Percentiles rank a stretch among this genome's conserved stretches.
Evolutionary conservation across 768 basidiomycete genomes (phyloP).

Genomic region (Galerina marginata): DNA sequence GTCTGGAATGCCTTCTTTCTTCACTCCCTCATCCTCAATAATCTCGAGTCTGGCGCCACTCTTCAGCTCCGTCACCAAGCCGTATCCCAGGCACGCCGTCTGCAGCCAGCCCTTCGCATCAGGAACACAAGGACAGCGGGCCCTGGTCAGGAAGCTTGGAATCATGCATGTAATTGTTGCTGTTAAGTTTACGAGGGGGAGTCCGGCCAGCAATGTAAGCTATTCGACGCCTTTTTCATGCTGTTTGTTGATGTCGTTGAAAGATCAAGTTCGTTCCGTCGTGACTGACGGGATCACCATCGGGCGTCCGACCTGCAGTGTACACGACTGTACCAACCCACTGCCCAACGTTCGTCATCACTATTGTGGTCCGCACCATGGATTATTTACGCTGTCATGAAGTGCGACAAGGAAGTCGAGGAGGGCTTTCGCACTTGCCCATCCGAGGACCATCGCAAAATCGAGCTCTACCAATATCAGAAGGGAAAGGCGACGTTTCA

Average conservation of each 20-base stretch:
- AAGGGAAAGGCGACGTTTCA: conserved; percentile 11
- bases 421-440: neutral
- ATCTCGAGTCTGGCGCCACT: conserved; percentile 2
- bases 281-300: conserved; percentile 39
- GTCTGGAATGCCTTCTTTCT: conserved; percentile 33
- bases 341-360: neutral
- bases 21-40: conserved; percentile 24
- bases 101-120: conserved; percentile 24
- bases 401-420: neutral
- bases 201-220: conserved; percentile 13
- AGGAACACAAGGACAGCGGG: conserved; percentile 30
- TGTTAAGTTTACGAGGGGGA: conserved; percentile 21
- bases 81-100: conserved; percentile 21
- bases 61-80: conserved; percentile 26
- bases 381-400: neutral
- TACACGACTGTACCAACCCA: conserved; percentile 30
- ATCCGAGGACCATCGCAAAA: neutral
- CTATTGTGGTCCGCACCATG: neutral
- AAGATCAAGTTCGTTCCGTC: conserved; percentile 13
- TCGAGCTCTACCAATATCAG: neutral
- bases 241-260: neutral
- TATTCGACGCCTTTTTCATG: neutral
- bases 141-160: conserved; percentile 34
- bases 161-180: conserved; percentile 35
- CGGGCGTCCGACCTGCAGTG: conserved; percentile 35